Evolutionary conservation across 2,329 filamentous ascomycete species (phyloP), one percentile per base, ranked within the genome.

Genomic region (Elsinoe fawcettii): DNA sequence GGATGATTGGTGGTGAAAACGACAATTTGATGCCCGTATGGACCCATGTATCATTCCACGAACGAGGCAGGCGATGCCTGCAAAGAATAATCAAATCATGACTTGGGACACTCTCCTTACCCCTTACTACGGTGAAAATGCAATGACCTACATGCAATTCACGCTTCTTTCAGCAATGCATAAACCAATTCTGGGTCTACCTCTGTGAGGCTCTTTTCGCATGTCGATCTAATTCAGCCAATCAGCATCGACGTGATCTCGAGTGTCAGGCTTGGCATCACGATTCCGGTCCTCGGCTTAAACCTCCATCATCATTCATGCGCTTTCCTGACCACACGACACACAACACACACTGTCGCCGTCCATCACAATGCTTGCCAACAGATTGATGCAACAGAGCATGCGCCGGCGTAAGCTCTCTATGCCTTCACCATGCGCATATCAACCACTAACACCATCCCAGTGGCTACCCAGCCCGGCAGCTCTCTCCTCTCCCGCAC

Each of bases 341-440:
- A 53, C 32, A 53, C 14, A 16, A 22, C 32, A 11, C 22, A 25
- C 32, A 53, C 49, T 14, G 49, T 53, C 49, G 49, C 49, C 32
- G 49, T 53, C 49, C 49, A 53, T 58, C 51, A 58, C 49, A 44
- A 47, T 49, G 51, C 43, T 56, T 18, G 54, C 54, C 30, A 22
- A 56, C 9, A 32, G 54, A 34, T 20, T 56, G 54, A 47, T 56
- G 36, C 54, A 56, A 39, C 39, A 56, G 39, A 56, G 25, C 54
- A 32, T 37, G 25, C 54, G 54, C 54, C 54, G 54, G 16, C 22
- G 54, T 56, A 37, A 16, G 39, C 9, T 41, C 9, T 41, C 53
- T 1, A 30, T 5, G 7, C 41, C 14, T 1, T 23, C 25, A 9
- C 11, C 12, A 7, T 20, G 11, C 23, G 37, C 12, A 25, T 18